Evolutionary conservation across 257 asterid species (phyloP).

Genomic region (Gardenia jasminoides): DNA sequence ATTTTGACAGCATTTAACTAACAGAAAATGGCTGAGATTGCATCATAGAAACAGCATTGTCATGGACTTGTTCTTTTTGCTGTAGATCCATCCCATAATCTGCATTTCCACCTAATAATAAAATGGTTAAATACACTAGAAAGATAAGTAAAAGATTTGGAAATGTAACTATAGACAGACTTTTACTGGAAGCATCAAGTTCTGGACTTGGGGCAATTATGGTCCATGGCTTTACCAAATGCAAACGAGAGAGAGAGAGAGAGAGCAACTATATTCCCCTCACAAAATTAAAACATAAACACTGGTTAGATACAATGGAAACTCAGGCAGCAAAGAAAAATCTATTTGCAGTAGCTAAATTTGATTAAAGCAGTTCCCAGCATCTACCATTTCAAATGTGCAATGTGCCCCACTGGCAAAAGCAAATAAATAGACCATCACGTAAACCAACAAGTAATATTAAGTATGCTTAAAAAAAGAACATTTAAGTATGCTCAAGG

Average conservation of each 20-base stretch:
- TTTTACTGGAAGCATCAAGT: not conserved
- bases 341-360: not conserved
- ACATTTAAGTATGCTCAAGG: not conserved
- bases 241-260: not conserved
- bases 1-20: conserved; percentile 30
- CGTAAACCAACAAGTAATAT: not conserved
- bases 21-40: conserved; percentile 93
- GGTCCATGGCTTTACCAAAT: not conserved
- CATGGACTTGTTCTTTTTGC: conserved; percentile 93
- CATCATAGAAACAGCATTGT: conserved; percentile 76
- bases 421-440: not conserved
- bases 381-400: not conserved
- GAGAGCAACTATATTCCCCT: not conserved
- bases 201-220: not conserved
- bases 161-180: no score
- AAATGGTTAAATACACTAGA: not conserved
- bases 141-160: not conserved
- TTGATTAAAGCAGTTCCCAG: not conserved
- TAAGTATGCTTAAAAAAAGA: not conserved
- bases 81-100: conserved; percentile 80
- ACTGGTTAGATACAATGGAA: not conserved
- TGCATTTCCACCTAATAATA: conserved; percentile 70
- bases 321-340: not conserved
- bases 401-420: not conserved
- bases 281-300: not conserved